Conservation (phyloP, 1,284 basidiomycete genomes). For the Cutaneotrichosporon spelunceum region DNA sequence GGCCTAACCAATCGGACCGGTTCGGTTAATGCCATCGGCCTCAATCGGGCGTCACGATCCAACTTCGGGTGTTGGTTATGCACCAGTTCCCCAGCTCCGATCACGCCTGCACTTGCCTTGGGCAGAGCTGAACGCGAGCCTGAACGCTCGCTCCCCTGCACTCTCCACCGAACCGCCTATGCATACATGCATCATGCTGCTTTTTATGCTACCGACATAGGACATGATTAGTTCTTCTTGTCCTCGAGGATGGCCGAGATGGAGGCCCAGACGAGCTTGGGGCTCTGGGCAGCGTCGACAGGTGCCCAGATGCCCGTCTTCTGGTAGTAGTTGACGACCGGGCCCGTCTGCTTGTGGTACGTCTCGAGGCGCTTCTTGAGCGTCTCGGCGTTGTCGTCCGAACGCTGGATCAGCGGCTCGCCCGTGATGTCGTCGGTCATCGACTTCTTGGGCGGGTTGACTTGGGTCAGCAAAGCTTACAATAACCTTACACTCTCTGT, state of each 20-base stretch:
- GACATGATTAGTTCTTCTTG: background rate
- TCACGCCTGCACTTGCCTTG: background rate
- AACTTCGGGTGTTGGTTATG: background rate
- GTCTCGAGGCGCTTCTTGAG: constrained; percentile 80
- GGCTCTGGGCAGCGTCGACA: constrained; percentile 90
- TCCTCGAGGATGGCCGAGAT: constrained; percentile 52
- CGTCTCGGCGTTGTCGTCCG: constrained; percentile 90
- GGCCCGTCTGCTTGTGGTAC: constrained; percentile 88
- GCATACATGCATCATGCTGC: background rate
- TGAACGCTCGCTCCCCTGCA: too few species aligned
- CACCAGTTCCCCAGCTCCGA: background rate
- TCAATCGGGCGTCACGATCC: background rate
- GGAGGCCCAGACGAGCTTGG: constrained; percentile 85
- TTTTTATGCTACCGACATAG: background rate
- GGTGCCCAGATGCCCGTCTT: constrained; percentile 80
- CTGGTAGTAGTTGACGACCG: constrained; percentile 97
- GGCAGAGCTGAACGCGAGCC: too few species aligned
- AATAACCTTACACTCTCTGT: constrained; percentile 78
- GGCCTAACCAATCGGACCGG: background rate
- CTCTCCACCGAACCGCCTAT: background rate
- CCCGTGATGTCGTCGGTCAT: constrained; percentile 93
- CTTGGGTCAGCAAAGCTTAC: constrained; percentile 52
- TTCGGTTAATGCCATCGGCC: background rate
- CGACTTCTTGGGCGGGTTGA: constrained; percentile 84
- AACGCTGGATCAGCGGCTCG: constrained; percentile 88